Evolutionary conservation across 2,329 filamentous ascomycete species (phyloP), one percentile per base, ranked within the genome.

Genomic region (Rachicladosporium sp.): DNA sequence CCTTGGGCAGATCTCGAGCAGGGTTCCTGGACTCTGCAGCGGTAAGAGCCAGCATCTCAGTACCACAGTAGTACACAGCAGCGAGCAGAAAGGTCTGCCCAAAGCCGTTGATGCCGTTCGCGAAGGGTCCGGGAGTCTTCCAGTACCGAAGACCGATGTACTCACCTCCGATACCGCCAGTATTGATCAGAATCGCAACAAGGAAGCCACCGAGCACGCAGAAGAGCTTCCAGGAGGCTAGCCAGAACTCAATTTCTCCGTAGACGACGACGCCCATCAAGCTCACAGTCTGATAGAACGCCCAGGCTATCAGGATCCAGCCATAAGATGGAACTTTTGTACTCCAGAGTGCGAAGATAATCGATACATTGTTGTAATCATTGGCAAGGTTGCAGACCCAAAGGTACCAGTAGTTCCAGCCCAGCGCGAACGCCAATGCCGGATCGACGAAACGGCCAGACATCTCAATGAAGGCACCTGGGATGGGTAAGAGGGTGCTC

Each of bases 331-430:
- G 62, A 9, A 65, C 55, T 21, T 57, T 57, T 15, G 75, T 73
- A 19, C 67, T 73, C 79, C 78, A 83, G 49, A 79, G 80, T 0
- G 70, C 68, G 38, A 82, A 63, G 42, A 83, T 79, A 49, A 71
- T 77, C 37, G 71, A 76, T 12, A 80, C 71, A 38, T 77, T 76
- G 43, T 82, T 82, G 58, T 82, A 82, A 56, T 84, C 79, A 51
- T 81, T 82, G 33, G 78, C 71, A 35, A 83, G 62, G 6, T 82
- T 76, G 10, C 69, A 68, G 31, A 70, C 69, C 76, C 76, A 80
- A 41, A 82, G 77, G 51, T 80, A 71, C 49, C 73, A 82, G 57
- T 82, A 82, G 43, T 80, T 81, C 78, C 78, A 82, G 5, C 79
- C 80, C 0, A 84, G 69, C 1, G 78, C 78, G 30, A 79, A 74